Base-by-base conservation (phyloP, 2,329 filamentous ascomycete species). In the Microdochium paspali region DNA sequence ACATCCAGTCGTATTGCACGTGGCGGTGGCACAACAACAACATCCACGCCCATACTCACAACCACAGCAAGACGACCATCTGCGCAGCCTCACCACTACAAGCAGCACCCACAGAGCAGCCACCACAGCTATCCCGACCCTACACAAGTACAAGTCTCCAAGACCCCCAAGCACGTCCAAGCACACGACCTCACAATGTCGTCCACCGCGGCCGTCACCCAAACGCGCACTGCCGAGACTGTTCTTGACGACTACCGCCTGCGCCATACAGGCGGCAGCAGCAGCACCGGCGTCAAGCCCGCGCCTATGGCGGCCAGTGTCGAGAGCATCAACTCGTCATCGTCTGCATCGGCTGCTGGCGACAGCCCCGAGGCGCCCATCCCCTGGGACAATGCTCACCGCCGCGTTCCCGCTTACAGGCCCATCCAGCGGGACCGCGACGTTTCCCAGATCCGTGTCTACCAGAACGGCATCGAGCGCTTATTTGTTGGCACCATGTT, bases 401-500 rank as follows among this genome's bases (percentile, higher is more conserved):
- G 60, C 44, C 53, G 56, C 13, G 56, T 61, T 20, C 60, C 60
- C 24, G 55, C 54, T 3, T 57, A 59, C 47, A 53, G 60, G 13
- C 58, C 59, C 15, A 49, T 59, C 30, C 61, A 61, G 49, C 50
- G 28, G n/a, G 24, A 55, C 2, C 43, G 61, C 24, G 55, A 60
- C 45, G 40, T 46, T n/a, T 46, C 28, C 18, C 45, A 51, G 50
- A 45, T 59, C 47, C 60, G 59, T 1, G 53, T 51, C 53, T 58
- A 57, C 10, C 55, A 53, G 2, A 56, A 60, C 28, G 44, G 46
- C 2, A 45, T 54, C 25, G 59, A 57, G 47, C 49, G 49, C 24
- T 53, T 44, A 4, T 58, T 62, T 42, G 51, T 62, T 7, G 49
- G 52, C 25, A 47, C 49, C n/a, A 59, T 62, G 60, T 52, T 62